A percentile compares a stretch with the other conserved stretches of the same genome.
Conservation (phyloP, 2,329 filamentous ascomycete species). For the Orbilia ellipsospora region DNA sequence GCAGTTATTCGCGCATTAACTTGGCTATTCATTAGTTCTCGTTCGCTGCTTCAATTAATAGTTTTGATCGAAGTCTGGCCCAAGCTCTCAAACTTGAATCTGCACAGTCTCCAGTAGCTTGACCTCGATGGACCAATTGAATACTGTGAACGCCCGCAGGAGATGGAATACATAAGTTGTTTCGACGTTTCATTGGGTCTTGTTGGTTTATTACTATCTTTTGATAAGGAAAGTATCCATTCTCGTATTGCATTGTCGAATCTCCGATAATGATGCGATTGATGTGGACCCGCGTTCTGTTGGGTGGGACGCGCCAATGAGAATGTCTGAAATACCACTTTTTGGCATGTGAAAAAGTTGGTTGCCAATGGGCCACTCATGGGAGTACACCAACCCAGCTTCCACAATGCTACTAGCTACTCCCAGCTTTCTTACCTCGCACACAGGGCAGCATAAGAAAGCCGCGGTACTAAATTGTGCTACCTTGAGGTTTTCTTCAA, state of each 20-base stretch:
- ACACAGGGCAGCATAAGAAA: no score
- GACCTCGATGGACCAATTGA: no score
- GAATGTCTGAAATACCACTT: background rate
- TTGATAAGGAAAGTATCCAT: slow-evolving; percentile 35
- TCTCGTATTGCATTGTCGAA: background rate
- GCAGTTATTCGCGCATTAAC: no score
- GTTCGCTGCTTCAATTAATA: no score
- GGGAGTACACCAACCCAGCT: no score
- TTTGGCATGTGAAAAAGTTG: slow-evolving; percentile 43
- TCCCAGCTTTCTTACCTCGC: no score
- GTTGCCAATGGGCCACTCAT: no score
- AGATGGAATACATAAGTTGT: slow-evolving; percentile 12
- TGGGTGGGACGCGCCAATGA: slow-evolving; percentile 35
- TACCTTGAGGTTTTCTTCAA: no score
- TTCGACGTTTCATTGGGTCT: background rate
- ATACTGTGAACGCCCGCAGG: background rate
- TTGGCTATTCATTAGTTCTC: no score
- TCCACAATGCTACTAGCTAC: background rate
- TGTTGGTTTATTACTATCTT: background rate
- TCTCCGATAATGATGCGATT: slow-evolving; percentile 30
- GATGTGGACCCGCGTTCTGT: slow-evolving; percentile 19
- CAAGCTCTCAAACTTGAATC: background rate
- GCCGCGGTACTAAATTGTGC: no score
- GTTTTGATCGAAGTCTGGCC: no score
- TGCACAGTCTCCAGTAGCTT: no score